A percentile compares a stretch with the other conserved stretches of the same genome.
These are phyloP conservation scores for Boletellus ananas DNA, from an alignment of 768 basidiomycete species.

Conservation along the genomic window DNA sequence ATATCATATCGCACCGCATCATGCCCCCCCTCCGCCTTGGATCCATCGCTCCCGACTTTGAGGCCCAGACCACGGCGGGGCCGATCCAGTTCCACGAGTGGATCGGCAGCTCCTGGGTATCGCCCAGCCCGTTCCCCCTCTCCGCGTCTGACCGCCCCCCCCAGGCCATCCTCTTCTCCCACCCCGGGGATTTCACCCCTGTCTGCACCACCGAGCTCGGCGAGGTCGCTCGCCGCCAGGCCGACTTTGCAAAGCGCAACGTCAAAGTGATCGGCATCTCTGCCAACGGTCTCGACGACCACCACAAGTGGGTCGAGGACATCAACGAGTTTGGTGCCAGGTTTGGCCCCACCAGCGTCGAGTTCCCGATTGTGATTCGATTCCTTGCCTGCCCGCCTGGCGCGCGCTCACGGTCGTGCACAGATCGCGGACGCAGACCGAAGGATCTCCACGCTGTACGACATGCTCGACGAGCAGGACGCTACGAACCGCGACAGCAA, in stretches of 20 bases:
- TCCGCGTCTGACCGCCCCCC: background rate
- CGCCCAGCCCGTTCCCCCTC: constrained; percentile 14
- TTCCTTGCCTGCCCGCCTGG: background rate
- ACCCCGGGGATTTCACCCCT: constrained; percentile 90
- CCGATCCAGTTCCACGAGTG: constrained; percentile 90
- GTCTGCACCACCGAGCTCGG: constrained; percentile 97
- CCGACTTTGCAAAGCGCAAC: constrained; percentile 80
- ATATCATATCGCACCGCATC: constrained; percentile 9
- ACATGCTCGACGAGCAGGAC: constrained; percentile 97
- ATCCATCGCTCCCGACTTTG: constrained; percentile 85
- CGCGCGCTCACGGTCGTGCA: constrained; percentile 7
- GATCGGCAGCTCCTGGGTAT: constrained; percentile 85
- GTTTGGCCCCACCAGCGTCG: constrained; percentile 65
- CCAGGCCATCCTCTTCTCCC: constrained; percentile 90
- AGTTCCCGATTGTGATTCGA: constrained; percentile 80
- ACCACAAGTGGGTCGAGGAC: constrained; percentile 85
- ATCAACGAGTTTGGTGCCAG: constrained; percentile 79
- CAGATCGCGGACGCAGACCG: constrained; percentile 93
- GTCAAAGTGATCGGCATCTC: constrained; percentile 95
- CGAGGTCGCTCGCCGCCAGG: constrained; percentile 84
- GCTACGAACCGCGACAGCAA: constrained; percentile 82
- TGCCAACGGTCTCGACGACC: constrained; percentile 83
- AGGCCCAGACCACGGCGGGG: constrained; percentile 85
- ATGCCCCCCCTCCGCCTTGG: constrained; percentile 73
- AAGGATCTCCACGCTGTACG: constrained; percentile 80